A percentile compares a stretch with the other conserved stretches of the same genome.
phyloP scores from a whole-genome alignment of 352 stramenopile genomes.

The Phytophthora melonis region DNA sequence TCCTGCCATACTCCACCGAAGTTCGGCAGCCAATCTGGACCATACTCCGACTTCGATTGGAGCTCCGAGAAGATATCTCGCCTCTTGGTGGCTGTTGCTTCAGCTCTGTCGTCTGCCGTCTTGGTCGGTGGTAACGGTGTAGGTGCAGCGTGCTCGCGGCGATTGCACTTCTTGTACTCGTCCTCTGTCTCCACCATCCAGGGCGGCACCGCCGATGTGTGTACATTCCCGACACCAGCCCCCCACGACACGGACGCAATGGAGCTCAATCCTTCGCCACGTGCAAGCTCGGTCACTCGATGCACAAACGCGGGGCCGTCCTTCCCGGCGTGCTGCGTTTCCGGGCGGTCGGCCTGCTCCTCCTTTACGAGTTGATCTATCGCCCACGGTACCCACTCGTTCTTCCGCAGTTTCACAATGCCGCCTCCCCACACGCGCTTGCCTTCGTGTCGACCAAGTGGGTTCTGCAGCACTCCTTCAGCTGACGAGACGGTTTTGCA shows the following conservation, averaged over 20 bases:
- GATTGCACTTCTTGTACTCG: slow-evolving; percentile 74
- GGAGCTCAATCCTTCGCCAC: slow-evolving; percentile 49
- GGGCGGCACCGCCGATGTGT: slow-evolving; percentile 68
- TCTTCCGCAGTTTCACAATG: slow-evolving; percentile 66
- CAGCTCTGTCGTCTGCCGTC: slow-evolving; percentile 7
- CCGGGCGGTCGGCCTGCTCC: slow-evolving; percentile 37
- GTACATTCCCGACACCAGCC: slow-evolving; percentile 61
- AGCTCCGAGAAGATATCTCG: slow-evolving; percentile 50
- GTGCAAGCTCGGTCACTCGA: slow-evolving; percentile 60
- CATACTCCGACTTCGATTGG: slow-evolving; percentile 38
- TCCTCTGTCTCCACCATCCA: slow-evolving; percentile 81
- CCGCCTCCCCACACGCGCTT: slow-evolving; percentile 71
- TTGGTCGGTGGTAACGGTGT: background rate
- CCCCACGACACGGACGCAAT: slow-evolving; percentile 59
- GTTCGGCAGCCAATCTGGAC: slow-evolving; percentile 72
- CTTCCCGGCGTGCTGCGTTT: slow-evolving; percentile 9
- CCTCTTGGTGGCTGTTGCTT: slow-evolving; percentile 16
- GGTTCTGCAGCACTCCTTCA: slow-evolving; percentile 61
- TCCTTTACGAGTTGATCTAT: slow-evolving; percentile 68
- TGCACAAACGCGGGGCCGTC: slow-evolving; percentile 35
- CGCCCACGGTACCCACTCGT: slow-evolving; percentile 60
- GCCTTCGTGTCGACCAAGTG: slow-evolving; percentile 57
- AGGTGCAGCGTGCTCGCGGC: slow-evolving; percentile 22
- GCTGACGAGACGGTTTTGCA: slow-evolving; percentile 44
- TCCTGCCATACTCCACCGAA: slow-evolving; percentile 85